These are phyloP conservation scores for Persicaria maculosa DNA, from an alignment of 148 eudicot genomes.

Conservation along the genomic window DNA sequence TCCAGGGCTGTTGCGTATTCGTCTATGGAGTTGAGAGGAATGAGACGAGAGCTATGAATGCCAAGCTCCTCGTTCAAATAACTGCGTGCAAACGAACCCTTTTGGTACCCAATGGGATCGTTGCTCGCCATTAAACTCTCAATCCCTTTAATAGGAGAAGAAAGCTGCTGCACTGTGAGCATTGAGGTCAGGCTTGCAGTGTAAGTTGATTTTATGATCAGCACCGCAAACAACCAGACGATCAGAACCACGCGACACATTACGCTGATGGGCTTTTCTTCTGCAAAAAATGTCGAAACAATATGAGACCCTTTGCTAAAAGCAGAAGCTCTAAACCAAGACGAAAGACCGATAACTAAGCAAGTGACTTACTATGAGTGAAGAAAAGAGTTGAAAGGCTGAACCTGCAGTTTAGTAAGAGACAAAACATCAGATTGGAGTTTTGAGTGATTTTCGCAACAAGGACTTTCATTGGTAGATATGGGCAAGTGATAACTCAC, in stretches of 20 bases:
- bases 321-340: not conserved
- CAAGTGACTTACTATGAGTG: slow-evolving; percentile 58
- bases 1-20: slow-evolving; percentile 37
- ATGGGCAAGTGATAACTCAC: slow-evolving; percentile 24
- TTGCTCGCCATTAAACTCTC: slow-evolving; percentile 32
- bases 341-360: not conserved
- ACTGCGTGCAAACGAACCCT: slow-evolving; percentile 50
- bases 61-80: slow-evolving; percentile 40
- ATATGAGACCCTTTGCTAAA: not conserved
- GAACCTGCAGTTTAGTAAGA: slow-evolving; percentile 48
- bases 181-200: slow-evolving; percentile 78
- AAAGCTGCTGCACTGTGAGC: slow-evolving; percentile 60
- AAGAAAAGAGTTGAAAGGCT: slow-evolving; percentile 69
- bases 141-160: slow-evolving; percentile 57
- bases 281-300: slow-evolving; percentile 30
- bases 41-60: slow-evolving; percentile 39
- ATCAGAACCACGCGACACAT: slow-evolving; percentile 62
- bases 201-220: slow-evolving; percentile 64
- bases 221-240: slow-evolving; percentile 66
- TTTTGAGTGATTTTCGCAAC: not conserved
- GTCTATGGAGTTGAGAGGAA: slow-evolving; percentile 46
- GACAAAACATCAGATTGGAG: not conserved
- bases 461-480: not conserved
- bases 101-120: slow-evolving; percentile 59
- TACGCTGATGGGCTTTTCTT: slow-evolving; percentile 49